Evolutionary conservation across 345 rosid genomes (phyloP).

Genomic region (Gossypium arboreum): DNA sequence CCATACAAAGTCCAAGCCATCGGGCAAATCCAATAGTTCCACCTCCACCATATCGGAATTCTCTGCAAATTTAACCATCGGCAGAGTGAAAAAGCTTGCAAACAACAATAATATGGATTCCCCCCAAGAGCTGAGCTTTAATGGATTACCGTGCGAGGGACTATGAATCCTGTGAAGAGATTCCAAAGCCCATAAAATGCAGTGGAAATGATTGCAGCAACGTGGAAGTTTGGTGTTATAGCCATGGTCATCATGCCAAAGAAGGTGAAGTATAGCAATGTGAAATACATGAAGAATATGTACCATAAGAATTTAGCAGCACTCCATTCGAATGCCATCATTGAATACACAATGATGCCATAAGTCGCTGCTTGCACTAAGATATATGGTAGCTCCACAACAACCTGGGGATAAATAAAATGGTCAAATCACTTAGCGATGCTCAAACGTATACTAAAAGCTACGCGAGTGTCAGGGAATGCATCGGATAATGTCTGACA

Average conservation of each 20-base stretch:
- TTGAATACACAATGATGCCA: slow-evolving; percentile 48
- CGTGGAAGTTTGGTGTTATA: slow-evolving; percentile 57
- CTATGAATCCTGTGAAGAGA: slow-evolving; percentile 57
- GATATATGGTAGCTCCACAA: slow-evolving; percentile 59
- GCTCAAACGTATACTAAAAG: not conserved
- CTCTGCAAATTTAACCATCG: slow-evolving; percentile 22
- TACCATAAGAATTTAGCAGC: slow-evolving; percentile 61
- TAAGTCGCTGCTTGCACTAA: slow-evolving; percentile 46
- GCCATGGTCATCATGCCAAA: slow-evolving; percentile 70
- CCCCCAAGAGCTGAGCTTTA: slow-evolving; percentile 1
- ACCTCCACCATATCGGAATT: slow-evolving; percentile 49
- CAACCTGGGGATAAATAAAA: slow-evolving; percentile 24
- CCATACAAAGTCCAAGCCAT: slow-evolving; percentile 52
- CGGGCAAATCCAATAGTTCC: slow-evolving; percentile 55
- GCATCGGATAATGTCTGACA: not conserved
- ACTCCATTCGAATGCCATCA: slow-evolving; percentile 61
- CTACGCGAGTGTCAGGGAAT: not conserved
- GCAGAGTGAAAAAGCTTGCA: not conserved
- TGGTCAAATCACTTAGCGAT: not conserved
- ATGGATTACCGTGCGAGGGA: slow-evolving; percentile 46
- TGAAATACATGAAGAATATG: slow-evolving; percentile 52
- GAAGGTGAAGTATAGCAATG: slow-evolving; percentile 61
- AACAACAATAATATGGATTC: not conserved
- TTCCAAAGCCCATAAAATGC: slow-evolving; percentile 58
- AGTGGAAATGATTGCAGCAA: slow-evolving; percentile 44